Base-by-base conservation (phyloP, 2,329 filamentous ascomycete species). In the Clarireedia paspali region DNA sequence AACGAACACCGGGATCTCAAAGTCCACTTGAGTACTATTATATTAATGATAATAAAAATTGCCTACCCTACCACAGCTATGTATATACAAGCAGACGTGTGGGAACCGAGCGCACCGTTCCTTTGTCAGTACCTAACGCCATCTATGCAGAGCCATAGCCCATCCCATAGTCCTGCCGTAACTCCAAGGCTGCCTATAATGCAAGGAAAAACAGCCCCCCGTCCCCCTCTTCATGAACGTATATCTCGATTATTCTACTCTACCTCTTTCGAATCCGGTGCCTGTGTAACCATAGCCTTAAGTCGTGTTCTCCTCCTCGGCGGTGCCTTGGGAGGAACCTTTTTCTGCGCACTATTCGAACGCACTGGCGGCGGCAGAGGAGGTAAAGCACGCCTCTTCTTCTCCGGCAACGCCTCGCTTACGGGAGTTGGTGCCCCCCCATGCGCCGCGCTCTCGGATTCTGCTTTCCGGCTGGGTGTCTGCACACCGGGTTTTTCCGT, bases 401-500 rank as follows among this genome's bases (percentile, higher is more conserved):
- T 62, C 44, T 60, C 62, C 15, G 47, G 20, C 23, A 61, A 47
- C 26, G 50, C 52, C 26, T 56, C 34, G 30, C 30, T 34, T n/a
- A 48, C 53, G 50, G 36, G 46, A n/a, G 20, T 20, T 20, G 46
- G 61, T 40, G 63, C 59, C 15, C 66, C 67, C 55, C 62, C 58
- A 44, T 63, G 60, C 2, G 62, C 57, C 10, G 63, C 62, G 10
- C 62, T 66, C 42, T 67, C 65, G 39, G 67, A 67, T 23, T 63
- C 61, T 12, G 70, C 68, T 59, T 74, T 82, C 47, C 85, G 79
- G 67, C 88, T 90, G 5, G 89, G 89, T 17, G 89, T 91, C 65
- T 91, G 84, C 23, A 92, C 83, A 1, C 88, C 89, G 0, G 89
- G 89, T 69, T 88, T 91, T 71, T 92, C 89, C 69, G 80, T 89